Evolutionary conservation across 73 alveolate genomes (phyloP).

Genomic region (Stentor coeruleus): DNA sequence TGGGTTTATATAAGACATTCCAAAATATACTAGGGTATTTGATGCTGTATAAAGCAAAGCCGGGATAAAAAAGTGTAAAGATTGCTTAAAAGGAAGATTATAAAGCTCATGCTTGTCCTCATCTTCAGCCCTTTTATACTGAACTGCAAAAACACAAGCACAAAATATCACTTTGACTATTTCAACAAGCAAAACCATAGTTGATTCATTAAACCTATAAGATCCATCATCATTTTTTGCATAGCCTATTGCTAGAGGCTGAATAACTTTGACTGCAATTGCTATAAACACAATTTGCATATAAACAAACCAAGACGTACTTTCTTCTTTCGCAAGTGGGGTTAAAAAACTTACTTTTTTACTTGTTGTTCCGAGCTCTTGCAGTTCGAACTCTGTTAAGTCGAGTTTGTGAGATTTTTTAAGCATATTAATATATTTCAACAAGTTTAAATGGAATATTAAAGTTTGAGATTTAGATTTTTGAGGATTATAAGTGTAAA

Average conservation of each 20-base stretch:
- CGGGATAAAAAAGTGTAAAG: constrained; percentile 24
- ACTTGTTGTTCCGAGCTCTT: no score
- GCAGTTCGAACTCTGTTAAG: no score
- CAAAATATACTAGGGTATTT: constrained; percentile 20
- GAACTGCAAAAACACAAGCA: background rate
- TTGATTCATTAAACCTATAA: background rate
- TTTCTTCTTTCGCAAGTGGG: no score
- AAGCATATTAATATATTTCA: no score
- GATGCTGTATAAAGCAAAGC: constrained; percentile 26
- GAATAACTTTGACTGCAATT: constrained; percentile 6
- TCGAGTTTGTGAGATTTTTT: no score
- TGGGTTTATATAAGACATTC: constrained; percentile 20
- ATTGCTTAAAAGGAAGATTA: background rate
- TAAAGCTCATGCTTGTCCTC: background rate
- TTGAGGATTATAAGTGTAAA: no score
- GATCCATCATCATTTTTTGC: constrained; percentile 14
- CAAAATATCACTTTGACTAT: background rate
- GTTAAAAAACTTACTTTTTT: no score
- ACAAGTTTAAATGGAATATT: no score
- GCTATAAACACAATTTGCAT: background rate
- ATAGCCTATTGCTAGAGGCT: constrained; percentile 24
- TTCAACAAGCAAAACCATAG: constrained; percentile 25
- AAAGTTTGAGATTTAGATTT: no score
- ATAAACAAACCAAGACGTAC: no score
- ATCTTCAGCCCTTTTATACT: background rate